Evolutionary conservation across 495 filamentous ascomycete species (phyloP).

Genomic region (Letharia columbiana): DNA sequence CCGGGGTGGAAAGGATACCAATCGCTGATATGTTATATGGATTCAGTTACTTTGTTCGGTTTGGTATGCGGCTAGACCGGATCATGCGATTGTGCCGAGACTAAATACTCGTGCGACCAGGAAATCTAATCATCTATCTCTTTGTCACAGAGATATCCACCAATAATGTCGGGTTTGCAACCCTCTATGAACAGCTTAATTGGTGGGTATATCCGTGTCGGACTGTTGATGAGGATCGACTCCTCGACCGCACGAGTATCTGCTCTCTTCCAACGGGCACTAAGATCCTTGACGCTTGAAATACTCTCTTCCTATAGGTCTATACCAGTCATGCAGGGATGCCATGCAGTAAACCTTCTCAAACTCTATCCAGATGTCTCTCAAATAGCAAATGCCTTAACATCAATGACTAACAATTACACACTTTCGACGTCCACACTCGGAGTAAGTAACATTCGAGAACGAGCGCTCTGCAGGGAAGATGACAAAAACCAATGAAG

Average conservation of each 20-base stretch:
- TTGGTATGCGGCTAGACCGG: slow-evolving; percentile 23
- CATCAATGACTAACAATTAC: slow-evolving; percentile 1
- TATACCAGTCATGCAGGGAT: not conserved
- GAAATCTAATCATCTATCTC: too few species aligned
- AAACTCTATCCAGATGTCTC: slow-evolving; percentile 1
- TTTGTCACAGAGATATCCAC: too few species aligned
- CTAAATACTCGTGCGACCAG: not conserved
- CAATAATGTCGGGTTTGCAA: too few species aligned
- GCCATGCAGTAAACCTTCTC: slow-evolving; percentile 9
- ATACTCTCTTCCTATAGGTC: not conserved
- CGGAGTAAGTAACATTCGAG: not conserved
- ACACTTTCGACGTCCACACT: not conserved
- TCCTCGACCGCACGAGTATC: not conserved
- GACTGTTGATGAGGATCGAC: not conserved
- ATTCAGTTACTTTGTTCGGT: slow-evolving; percentile 32
- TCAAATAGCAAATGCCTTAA: not conserved
- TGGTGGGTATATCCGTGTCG: not conserved
- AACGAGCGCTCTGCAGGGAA: not conserved
- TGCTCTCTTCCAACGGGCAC: slow-evolving; percentile 9
- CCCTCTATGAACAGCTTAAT: not conserved
- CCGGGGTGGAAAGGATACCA: not conserved
- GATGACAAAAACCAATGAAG: not conserved
- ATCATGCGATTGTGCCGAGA: slow-evolving; percentile 5
- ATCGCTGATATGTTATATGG: slow-evolving; percentile 15
- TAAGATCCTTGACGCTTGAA: not conserved